These are phyloP conservation scores for Leishmania lainsoni DNA, from an alignment of 208 protist genomes.

Conservation along the genomic window DNA sequence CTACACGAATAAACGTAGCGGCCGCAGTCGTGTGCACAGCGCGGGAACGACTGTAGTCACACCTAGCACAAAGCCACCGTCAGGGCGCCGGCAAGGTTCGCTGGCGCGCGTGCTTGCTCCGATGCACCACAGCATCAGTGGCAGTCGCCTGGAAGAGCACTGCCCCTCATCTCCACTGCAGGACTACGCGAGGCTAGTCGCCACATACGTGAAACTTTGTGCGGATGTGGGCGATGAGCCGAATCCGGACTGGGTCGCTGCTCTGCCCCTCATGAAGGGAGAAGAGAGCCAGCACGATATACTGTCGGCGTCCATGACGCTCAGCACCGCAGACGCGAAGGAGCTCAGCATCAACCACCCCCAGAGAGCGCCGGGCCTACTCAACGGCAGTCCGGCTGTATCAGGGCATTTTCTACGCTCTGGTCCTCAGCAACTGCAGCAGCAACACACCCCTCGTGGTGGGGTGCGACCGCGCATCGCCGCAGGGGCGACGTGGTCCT, in stretches of 20 bases:
- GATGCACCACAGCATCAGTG: background rate
- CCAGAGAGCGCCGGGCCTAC: background rate
- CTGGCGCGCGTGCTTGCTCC: slow-evolving; percentile 16
- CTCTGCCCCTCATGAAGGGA: slow-evolving; percentile 8
- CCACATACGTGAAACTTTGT: slow-evolving; percentile 57
- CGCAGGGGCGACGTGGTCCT: background rate
- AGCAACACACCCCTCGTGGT: slow-evolving; percentile 18
- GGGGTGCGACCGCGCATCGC: slow-evolving; percentile 12
- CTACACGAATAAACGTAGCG: background rate
- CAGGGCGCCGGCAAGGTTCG: slow-evolving; percentile 14
- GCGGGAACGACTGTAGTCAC: background rate
- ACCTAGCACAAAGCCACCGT: slow-evolving; percentile 13
- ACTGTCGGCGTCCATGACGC: background rate
- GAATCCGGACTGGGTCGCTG: slow-evolving; percentile 58
- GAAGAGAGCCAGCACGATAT: background rate
- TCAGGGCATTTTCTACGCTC: background rate
- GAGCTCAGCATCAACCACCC: background rate
- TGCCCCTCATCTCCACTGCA: background rate
- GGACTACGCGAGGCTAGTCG: slow-evolving; percentile 38
- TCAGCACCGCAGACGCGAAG: slow-evolving; percentile 1
- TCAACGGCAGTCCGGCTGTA: background rate
- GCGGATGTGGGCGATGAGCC: slow-evolving; percentile 58
- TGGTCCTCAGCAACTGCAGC: slow-evolving; percentile 5
- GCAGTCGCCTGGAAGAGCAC: slow-evolving; percentile 1
- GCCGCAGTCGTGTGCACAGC: background rate